phyloP scores from a whole-genome alignment of 108 stramenopile species.

The Pseudonitzschia multistriata region DNA sequence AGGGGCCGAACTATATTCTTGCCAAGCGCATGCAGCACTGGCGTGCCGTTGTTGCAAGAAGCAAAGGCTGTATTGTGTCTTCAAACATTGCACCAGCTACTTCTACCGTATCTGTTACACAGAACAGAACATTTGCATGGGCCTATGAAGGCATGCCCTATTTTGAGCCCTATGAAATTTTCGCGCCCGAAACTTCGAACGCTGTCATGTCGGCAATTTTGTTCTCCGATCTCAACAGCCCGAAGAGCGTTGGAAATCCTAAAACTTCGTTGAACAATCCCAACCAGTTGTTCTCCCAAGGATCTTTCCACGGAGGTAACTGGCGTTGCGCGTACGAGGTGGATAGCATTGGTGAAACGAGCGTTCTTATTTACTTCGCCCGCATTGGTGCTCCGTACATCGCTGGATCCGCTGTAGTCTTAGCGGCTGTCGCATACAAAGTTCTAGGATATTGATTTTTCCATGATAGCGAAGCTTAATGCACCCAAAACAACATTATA shows the following conservation, averaged over 20 bases:
- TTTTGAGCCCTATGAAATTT: conserved; percentile 95
- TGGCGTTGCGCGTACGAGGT: conserved; percentile 96
- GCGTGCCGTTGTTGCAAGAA: conserved; percentile 91
- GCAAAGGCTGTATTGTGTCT: conserved; percentile 88
- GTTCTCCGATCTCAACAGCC: conserved; percentile 86
- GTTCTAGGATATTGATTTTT: conserved; percentile 17
- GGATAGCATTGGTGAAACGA: conserved; percentile 93
- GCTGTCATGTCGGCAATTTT: conserved; percentile 96
- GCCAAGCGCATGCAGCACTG: conserved; percentile 99
- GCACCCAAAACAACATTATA: no score
- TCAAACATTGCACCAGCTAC: conserved; percentile 97
- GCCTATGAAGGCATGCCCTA: conserved; percentile 98
- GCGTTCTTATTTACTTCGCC: conserved; percentile 90
- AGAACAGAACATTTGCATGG: conserved; percentile 96
- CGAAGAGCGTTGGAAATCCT: conserved; percentile 72
- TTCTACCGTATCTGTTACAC: conserved; percentile 90
- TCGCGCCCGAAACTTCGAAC: conserved; percentile 95
- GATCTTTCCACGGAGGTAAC: conserved; percentile 92
- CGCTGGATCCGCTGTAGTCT: conserved; percentile 50
- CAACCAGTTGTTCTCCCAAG: conserved; percentile 93
- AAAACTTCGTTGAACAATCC: conserved; percentile 82
- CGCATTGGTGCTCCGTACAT: conserved; percentile 67
- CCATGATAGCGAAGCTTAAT: no score
- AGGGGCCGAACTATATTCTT: conserved; percentile 96
- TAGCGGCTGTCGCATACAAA: conserved; percentile 49